Evolutionary conservation across 768 basidiomycete species (phyloP).

Genomic region (Kwoniella bestiolae): DNA sequence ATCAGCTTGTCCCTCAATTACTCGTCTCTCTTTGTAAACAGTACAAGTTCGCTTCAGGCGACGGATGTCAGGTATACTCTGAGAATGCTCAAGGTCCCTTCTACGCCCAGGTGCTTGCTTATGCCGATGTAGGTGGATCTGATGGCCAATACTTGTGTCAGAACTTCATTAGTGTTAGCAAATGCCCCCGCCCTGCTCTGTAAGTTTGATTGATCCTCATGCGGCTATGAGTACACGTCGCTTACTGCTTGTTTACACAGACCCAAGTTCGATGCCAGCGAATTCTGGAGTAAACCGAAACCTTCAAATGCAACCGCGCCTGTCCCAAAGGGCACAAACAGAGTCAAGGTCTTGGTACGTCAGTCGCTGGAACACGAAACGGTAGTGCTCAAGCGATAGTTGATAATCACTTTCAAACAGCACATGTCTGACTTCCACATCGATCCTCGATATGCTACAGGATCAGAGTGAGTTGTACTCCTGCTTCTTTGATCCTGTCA

Average conservation of each 20-base stretch:
- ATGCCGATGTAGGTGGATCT: conserved; percentile 71
- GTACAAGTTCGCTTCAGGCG: conserved; percentile 61
- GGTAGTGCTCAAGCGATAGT: too few relatives aligned
- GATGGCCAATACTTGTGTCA: conserved; percentile 70
- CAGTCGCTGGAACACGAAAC: background rate
- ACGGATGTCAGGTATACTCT: conserved; percentile 22
- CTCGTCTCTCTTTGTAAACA: conserved; percentile 67
- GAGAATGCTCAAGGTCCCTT: conserved; percentile 64
- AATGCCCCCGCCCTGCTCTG: conserved; percentile 26
- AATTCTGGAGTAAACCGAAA: conserved; percentile 78
- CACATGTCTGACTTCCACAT: conserved; percentile 79
- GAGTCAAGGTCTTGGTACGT: conserved; percentile 66
- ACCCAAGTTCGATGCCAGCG: conserved; percentile 66
- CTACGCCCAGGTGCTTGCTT: conserved; percentile 72
- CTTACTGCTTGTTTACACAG: conserved; percentile 62
- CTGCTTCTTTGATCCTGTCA: background rate
- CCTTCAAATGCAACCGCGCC: conserved; percentile 66
- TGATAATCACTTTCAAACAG: background rate
- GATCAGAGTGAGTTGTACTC: conserved; percentile 61
- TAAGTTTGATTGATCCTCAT: background rate
- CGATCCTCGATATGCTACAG: conserved; percentile 72
- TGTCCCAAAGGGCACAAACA: conserved; percentile 62
- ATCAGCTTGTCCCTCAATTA: conserved; percentile 62
- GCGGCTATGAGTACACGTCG: conserved; percentile 58
- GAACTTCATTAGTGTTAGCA: conserved; percentile 61